Percentiles rank a stretch among this genome's conserved stretches.
Evolutionary conservation across 2,329 filamentous ascomycete genomes (phyloP).

Genomic region (Zasmidium angulare): DNA sequence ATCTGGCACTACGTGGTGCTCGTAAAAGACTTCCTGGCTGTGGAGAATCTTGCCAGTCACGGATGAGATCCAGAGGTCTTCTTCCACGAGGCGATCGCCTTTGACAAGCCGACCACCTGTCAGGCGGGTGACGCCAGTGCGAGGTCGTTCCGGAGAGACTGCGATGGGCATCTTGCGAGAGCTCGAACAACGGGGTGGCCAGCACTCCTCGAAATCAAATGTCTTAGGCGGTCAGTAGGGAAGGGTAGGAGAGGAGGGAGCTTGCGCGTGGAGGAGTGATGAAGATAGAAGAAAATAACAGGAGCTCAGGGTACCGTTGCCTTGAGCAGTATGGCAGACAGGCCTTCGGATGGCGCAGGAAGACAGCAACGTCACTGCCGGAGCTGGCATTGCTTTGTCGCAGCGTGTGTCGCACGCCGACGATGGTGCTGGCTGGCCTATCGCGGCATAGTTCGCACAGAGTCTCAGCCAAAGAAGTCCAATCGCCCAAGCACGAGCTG

Average conservation of each 20-base stretch:
- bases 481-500: constrained; percentile 17
- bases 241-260: background rate
- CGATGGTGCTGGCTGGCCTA: background rate
- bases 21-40: constrained; percentile 66
- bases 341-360: background rate
- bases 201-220: background rate
- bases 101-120: constrained; percentile 75
- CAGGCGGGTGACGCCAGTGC: constrained; percentile 58
- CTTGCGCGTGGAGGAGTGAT: background rate
- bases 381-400: background rate
- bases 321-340: background rate
- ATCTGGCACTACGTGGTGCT: constrained; percentile 68
- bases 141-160: constrained; percentile 39
- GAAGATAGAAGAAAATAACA: background rate
- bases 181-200: background rate
- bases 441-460: background rate
- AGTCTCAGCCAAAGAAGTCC: background rate
- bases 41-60: constrained; percentile 77
- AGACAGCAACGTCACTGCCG: background rate
- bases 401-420: background rate
- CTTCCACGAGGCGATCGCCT: constrained; percentile 64
- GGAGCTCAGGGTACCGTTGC: background rate
- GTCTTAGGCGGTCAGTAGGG: background rate
- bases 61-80: constrained; percentile 88
- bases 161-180: constrained; percentile 40